Evolutionary conservation across 441 rosid species (phyloP), one percentile per base, ranked within the genome.

Genomic region (Brassica hybrid): DNA sequence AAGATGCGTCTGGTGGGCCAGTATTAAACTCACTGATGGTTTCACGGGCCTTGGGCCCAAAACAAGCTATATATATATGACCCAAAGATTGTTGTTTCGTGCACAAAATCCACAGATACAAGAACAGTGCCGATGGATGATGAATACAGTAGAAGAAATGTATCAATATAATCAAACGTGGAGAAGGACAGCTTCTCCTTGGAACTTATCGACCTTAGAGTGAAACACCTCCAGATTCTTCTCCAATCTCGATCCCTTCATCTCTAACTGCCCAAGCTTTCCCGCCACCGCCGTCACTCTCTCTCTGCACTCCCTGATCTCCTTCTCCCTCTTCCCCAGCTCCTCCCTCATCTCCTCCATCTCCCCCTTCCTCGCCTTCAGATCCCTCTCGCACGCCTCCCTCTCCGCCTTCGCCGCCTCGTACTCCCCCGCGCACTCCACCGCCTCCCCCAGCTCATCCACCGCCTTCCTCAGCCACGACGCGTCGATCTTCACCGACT

Each of bases 341-440:
- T 74, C 77, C 58, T 4, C 5, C 58, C 34, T 67, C 78, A 67
- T 41, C 60, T 67, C 45, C 57, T 66, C 72, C 78, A 75, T 75
- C 59, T 66, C 67, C 34, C 23, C 59, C 5, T 67, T 66, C 60
- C 66, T 45, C 12, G 11, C 59, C 67, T 41, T 14, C 2, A 58
- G 2, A 1, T 66, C 72, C 16, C 57, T 75, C 66, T 75, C 78
- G 59, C 72, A 75, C 18, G 0, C 67, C 67, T 66, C 72, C 14
- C 72, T 75, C 67, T 75, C 72, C 48, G 10, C 30, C 57, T 67
- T 75, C 34, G 30, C 50, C 59, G 58, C 30, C 6, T 75, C 59
- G 67, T 75, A 67, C 67, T 75, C 19, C 6, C 72, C 75, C 0
- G 54, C 64, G 34, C 83, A 81, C 77, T 89, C 87, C 27, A 85